phyloP scores from a whole-genome alignment of 2,329 filamentous ascomycete genomes.

The Neopestalotiopsis sp. region DNA sequence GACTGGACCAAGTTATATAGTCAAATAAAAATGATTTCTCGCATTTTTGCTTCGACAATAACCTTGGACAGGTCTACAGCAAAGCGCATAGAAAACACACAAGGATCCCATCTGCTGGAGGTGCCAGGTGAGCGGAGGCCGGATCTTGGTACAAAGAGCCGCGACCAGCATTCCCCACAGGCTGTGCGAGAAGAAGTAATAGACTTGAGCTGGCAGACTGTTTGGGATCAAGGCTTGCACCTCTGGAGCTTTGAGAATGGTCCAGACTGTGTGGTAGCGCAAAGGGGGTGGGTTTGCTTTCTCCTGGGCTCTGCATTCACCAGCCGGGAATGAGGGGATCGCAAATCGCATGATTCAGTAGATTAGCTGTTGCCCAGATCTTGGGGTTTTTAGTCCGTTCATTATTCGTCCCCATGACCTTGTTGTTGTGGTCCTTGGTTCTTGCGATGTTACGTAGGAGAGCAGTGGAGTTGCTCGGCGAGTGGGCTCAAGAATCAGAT shows the following conservation, averaged over 20 bases:
- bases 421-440: neutral
- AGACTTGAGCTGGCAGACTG: neutral
- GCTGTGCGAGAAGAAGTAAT: no score
- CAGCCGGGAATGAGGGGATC: constrained; percentile 35
- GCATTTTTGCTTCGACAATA: no score
- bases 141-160: no score
- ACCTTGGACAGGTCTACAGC: no score
- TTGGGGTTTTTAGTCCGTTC: neutral
- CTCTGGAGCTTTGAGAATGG: neutral
- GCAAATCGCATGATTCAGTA: constrained; percentile 25
- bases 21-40: no score
- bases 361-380: neutral
- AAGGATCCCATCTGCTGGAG: no score
- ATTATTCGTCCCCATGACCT: neutral
- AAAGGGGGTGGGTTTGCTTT: neutral
- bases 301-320: neutral
- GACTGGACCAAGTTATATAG: no score
- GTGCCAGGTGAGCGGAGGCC: no score
- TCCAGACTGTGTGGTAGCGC: neutral
- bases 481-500: neutral
- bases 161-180: no score
- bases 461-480: neutral
- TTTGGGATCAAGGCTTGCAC: neutral
- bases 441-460: neutral
- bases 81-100: no score